Conservation (phyloP, 371 early-diverging fungal genomes). For the Capniomyces stellatus region DNA sequence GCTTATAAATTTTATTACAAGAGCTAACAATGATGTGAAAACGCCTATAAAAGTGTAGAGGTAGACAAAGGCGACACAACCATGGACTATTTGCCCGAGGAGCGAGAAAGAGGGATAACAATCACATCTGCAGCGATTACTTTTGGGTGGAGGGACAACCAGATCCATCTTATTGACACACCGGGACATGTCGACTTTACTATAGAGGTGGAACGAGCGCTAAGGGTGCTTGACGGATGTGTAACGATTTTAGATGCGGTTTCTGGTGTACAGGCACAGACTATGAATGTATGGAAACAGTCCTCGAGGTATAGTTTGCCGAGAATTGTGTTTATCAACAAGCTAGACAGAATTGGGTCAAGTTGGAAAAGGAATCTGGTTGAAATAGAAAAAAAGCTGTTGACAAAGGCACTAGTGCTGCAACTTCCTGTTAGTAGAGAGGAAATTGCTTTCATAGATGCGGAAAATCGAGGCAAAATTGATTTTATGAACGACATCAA, state of each 20-base stretch:
- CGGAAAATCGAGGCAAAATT: slow-evolving; percentile 10
- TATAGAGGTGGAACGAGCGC: slow-evolving; percentile 81
- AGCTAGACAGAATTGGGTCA: slow-evolving; percentile 79
- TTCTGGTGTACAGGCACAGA: slow-evolving; percentile 94
- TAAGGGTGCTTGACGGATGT: slow-evolving; percentile 87
- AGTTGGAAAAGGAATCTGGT: slow-evolving; percentile 36
- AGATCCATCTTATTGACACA: slow-evolving; percentile 86
- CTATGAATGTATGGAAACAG: slow-evolving; percentile 84
- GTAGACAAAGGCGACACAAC: slow-evolving; percentile 88
- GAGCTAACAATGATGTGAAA: no score
- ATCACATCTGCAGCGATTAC: slow-evolving; percentile 90
- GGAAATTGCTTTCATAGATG: neutral
- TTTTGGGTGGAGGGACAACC: slow-evolving; percentile 68
- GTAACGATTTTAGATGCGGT: slow-evolving; percentile 84
- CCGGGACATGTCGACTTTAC: slow-evolving; percentile 96
- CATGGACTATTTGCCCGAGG: slow-evolving; percentile 80
- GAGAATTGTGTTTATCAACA: slow-evolving; percentile 80
- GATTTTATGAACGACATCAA: slow-evolving; percentile 21
- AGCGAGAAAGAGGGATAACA: slow-evolving; percentile 88
- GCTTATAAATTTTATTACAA: no score
- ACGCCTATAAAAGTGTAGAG: slow-evolving; percentile 26
- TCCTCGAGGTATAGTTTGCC: slow-evolving; percentile 70
- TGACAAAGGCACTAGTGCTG: slow-evolving; percentile 45
- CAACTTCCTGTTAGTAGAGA: slow-evolving; percentile 40
- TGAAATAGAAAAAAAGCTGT: slow-evolving; percentile 44